Conservation (phyloP, 2,329 filamentous ascomycete species). For the Diaporthe sp. region DNA sequence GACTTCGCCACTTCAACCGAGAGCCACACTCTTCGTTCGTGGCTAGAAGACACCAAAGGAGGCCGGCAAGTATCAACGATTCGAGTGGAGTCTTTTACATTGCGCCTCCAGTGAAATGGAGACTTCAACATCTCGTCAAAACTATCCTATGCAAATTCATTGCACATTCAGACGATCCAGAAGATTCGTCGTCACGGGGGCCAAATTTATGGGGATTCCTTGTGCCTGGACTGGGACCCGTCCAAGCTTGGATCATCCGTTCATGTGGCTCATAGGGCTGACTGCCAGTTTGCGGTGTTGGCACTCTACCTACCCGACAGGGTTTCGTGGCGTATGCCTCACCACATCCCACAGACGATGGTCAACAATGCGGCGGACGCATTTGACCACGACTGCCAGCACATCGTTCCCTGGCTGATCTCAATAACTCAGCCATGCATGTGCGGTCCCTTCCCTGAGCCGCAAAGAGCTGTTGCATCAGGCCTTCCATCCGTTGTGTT, state of each 20-base stretch:
- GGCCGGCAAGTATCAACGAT: not conserved
- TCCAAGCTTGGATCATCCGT: conserved; percentile 23
- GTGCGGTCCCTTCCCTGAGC: not conserved
- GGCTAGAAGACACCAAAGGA: not conserved
- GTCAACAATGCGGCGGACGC: not conserved
- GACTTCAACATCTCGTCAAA: not conserved
- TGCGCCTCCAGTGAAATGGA: not conserved
- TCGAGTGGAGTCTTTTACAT: not conserved
- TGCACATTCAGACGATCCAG: not conserved
- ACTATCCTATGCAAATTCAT: not conserved
- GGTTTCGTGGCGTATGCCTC: conserved; percentile 7
- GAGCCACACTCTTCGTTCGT: not conserved
- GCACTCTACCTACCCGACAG: not conserved
- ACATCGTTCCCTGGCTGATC: not conserved
- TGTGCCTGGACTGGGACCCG: not conserved
- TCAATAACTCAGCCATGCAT: not conserved
- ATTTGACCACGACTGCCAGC: not conserved
- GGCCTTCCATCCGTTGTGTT: not conserved
- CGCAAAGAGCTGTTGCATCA: not conserved
- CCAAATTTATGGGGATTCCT: not conserved
- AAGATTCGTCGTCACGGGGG: conserved; percentile 15
- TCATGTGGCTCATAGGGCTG: conserved; percentile 30
- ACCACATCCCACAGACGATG: not conserved
- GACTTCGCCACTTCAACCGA: conserved; percentile 19
- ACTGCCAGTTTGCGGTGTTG: conserved; percentile 10